Evolutionary conservation across 257 asterid species (phyloP).

Genomic region (Penstemon barbatus): DNA sequence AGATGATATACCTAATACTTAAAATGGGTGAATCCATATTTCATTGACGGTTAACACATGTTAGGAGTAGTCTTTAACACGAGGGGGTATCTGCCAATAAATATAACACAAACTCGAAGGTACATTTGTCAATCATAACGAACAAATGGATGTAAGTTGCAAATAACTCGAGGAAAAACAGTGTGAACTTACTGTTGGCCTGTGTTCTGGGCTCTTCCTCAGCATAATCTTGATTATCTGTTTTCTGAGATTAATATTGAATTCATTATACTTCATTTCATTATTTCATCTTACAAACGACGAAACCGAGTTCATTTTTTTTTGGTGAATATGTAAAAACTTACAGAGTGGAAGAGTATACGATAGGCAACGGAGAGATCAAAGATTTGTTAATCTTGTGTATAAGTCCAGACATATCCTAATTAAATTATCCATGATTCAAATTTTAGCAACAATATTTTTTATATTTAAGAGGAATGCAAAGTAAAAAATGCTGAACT

Average conservation of each 20-base stretch:
- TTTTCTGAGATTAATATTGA: conserved; percentile 52
- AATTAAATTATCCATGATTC: conserved; percentile 21
- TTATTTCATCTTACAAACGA: neutral
- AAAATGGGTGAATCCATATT: too few species aligned
- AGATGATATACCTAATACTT: too few species aligned
- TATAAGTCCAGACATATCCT: conserved; percentile 94
- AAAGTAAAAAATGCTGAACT: conserved; percentile 27
- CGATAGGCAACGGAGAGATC: conserved; percentile 86
- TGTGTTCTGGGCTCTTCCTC: conserved; percentile 85
- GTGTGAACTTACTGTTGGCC: conserved; percentile 71
- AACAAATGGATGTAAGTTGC: too few species aligned
- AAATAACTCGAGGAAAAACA: neutral
- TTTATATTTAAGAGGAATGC: too few species aligned
- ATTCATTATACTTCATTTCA: conserved; percentile 8
- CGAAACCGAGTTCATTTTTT: too few species aligned
- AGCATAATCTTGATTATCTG: conserved; percentile 93
- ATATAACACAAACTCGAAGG: too few species aligned
- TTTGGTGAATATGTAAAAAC: conserved; percentile 22
- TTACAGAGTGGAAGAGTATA: conserved; percentile 89
- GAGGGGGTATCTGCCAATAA: too few species aligned
- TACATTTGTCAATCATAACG: too few species aligned
- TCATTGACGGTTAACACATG: too few species aligned
- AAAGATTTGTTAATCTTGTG: conserved; percentile 82
- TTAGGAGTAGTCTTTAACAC: too few species aligned
- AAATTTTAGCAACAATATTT: conserved; percentile 22